Evolutionary conservation across 345 rosid genomes (phyloP), one percentile per base, ranked within the genome.

Genomic region (Turnera subulata): DNA sequence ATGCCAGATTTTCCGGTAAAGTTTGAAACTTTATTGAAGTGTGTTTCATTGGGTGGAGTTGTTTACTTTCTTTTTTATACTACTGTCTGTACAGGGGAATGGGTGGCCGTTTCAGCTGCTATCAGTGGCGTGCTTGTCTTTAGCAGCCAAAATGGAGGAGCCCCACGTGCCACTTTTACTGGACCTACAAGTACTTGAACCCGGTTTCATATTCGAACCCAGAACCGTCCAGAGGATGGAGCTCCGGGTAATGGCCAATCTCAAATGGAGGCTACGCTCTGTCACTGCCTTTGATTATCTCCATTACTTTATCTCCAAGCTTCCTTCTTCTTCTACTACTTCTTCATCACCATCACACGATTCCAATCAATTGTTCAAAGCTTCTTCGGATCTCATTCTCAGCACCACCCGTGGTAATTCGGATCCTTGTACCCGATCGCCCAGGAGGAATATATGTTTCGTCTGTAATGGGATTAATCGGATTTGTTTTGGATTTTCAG

Each of bases 91-190:
- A 73, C 68, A 63, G 56, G 69, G 42, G 21, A 68, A 58, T 38
- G 72, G 84, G 49, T 84, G 90, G 90, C 70, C 83, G 65, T 77
- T 81, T 67, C 90, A 84, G 77, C 81, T 84, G 6, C 76, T 84
- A 20, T 79, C 86, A 24, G 86, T 84, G 71, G 82, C 89, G 19
- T 84, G 89, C 59, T 63, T 84, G 66, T 81, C 89, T 51, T 62
- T 84, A 50, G 90, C 90, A 15, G 90, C 83, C 46, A 84, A 84
- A 64, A 76, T 84, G 80, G 90, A 74, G 69, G 90, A 84, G 56
- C 53, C 63, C 10, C 51, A 54, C 20, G 83, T 77, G 62, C 90
- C 90, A 53, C 39, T 73, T 44, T 56, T 84, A 16, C 13, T 75
- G 61, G 82, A 79, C 75, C 80, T 84, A 42, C 84, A 84, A 54